phyloP scores from a whole-genome alignment of 164 flowering plant species.

The Vitis amurensis region DNA sequence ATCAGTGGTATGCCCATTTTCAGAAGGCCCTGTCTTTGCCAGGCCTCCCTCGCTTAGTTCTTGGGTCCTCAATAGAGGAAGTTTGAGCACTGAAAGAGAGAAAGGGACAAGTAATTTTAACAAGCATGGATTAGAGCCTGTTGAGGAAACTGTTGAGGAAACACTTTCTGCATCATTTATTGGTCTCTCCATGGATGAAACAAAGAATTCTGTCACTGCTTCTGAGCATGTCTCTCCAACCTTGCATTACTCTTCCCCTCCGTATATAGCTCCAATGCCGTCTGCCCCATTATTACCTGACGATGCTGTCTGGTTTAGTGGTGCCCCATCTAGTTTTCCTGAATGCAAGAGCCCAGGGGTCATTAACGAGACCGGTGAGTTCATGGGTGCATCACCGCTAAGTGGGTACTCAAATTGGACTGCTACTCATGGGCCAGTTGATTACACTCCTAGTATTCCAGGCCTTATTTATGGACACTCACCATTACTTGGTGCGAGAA shows the following conservation, averaged over 20 bases:
- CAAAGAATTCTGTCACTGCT: constrained; percentile 15
- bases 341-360: constrained; percentile 4
- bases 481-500: constrained; percentile 34
- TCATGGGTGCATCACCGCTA: constrained; percentile 22
- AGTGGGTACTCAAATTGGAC: constrained; percentile 24
- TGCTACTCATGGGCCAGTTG: constrained; percentile 17
- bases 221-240: constrained; percentile 19
- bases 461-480: constrained; percentile 24
- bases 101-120: constrained; percentile 14
- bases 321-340: constrained; percentile 19
- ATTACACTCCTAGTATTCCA: constrained; percentile 24
- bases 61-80: constrained; percentile 63
- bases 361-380: constrained; percentile 12
- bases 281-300: constrained; percentile 75
- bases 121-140: constrained; percentile 28
- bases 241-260: constrained; percentile 25
- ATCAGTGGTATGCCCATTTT: constrained; percentile 16
- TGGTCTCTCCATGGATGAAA: constrained; percentile 39
- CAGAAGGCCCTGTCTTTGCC: constrained; percentile 31
- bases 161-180: constrained; percentile 28
- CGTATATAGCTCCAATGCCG: constrained; percentile 56
- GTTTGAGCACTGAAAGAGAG: constrained; percentile 19
- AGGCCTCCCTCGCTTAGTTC: constrained; percentile 82
- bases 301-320: constrained; percentile 50
- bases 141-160: constrained; percentile 44